Evolutionary conservation across 1,139 yeast species (phyloP).

Genomic region (Suhomyces bribrorum): DNA sequence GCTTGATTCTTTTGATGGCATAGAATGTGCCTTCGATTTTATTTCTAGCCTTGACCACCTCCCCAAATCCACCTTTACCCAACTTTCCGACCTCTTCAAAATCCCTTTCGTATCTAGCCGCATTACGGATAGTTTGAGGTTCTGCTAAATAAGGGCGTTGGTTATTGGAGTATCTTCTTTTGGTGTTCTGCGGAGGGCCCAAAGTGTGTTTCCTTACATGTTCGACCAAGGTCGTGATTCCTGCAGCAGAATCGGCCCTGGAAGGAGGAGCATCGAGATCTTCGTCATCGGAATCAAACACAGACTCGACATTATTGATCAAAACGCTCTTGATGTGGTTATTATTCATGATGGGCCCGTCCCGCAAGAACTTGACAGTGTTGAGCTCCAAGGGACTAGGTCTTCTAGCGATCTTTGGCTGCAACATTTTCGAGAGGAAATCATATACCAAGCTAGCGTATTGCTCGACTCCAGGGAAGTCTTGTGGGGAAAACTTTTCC

Average conservation of each 20-base stretch:
- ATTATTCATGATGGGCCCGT: constrained; percentile 47
- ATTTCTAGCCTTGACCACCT: constrained; percentile 92
- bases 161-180: constrained; percentile 22
- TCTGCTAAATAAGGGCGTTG: constrained; percentile 9
- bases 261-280: background rate
- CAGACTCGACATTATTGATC: constrained; percentile 2
- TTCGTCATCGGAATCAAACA: background rate
- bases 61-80: constrained; percentile 98
- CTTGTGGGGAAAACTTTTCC: constrained; percentile 38
- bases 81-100: constrained; percentile 90
- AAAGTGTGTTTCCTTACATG: constrained; percentile 5
- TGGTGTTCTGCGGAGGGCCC: constrained; percentile 2
- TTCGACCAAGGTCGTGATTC: constrained; percentile 2
- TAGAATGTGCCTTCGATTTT: constrained; percentile 91
- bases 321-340: constrained; percentile 6
- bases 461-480: constrained; percentile 33
- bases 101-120: constrained; percentile 55
- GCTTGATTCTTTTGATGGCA: constrained; percentile 90
- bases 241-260: background rate
- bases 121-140: constrained; percentile 12
- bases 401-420: constrained; percentile 65
- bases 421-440: constrained; percentile 66
- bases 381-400: constrained; percentile 81
- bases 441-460: constrained; percentile 53
- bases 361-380: constrained; percentile 78